Base-by-base conservation (phyloP, 2,329 filamentous ascomycete species). In the Exophiala sp. region DNA sequence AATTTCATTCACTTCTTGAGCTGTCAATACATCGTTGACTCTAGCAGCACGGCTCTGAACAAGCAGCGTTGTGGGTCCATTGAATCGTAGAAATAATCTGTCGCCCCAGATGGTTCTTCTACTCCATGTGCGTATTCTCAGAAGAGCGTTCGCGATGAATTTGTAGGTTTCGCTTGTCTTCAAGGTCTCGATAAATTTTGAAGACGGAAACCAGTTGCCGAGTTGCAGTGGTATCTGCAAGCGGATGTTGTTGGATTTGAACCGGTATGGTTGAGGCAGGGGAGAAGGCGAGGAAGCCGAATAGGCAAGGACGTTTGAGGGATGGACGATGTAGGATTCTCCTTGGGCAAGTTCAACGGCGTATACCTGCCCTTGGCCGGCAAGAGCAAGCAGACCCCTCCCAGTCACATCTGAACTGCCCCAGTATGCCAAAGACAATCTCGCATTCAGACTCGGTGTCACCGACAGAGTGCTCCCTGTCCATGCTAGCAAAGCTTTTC, bases 81-180 rank as follows among this genome's bases (percentile, higher is more conserved):
- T 82, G 68, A 99, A 96, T 66, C 89, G 88, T 32, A 99, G 76
- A 72, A 97, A 97, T 21, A 97, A 77, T 58, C 92, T 77, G 68
- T 99, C 94, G 18, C 94, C 94, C 89, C 91, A 97, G 52, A 99
- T 88, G 1, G 89, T 89, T 65, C 88, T 82, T 56, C 91, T 81
- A 39, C 86, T 78, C 74, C 86, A 85, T 0, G 91, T 96, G 56
- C 90, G 83, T 16, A 95, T 62, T 35, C 75, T 81, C 70, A 88
- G 89, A 6, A 87, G 70, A 29, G 83, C 66, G n/a, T 79, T 78
- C 39, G 85, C 80, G 1, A 90, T 61, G 7, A 81, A 75, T 66
- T 86, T 88, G 84, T 91, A 97, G 3, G 83, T 81, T 11, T 80
- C 75, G 3, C 89, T 88, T 58, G 84, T 79, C 52, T 85, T 82